Base-by-base conservation (phyloP, 1,139 yeast genomes). In the Protomyces arabidopsidicola region DNA sequence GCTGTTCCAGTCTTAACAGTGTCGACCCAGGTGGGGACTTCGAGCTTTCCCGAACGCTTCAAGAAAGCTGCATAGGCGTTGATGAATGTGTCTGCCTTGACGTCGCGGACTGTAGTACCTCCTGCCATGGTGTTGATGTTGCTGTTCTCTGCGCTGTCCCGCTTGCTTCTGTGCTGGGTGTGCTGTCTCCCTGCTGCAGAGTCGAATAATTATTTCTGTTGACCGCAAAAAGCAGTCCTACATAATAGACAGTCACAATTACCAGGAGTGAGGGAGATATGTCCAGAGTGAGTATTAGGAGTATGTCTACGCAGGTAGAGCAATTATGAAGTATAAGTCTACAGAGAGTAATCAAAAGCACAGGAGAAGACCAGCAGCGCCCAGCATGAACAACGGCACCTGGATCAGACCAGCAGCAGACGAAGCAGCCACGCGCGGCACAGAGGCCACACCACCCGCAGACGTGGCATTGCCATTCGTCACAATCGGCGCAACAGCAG, bases 21-120 rank as follows among this genome's bases (percentile, higher is more conserved):
- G 85, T 93, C 99, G 80, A 93, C 98, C 89, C 91, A 93, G 81
- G 97, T 97, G 84, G 99, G 99, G 76, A 93, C 95, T 81, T 93
- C 98, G 79, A 93, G 88, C 84, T 53, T 53, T 57, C 55, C 55
- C 85, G 95, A 98, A 83, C 98, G 93, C 86, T 93, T 98, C 83
- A 93, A 88, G 90, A 93, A 93, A 79, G 89, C 89, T 77, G 99
- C 98, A 86, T 93, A 93, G 82, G 98, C 97, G 85, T 90, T 90
- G 82, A 93, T 93, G 86, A 93, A 93, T 50, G 45, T 50, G 34
- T 58, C 62, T 14, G 62, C 55, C 34, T 55, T 51, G 36, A 58
- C 56, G 45, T 58, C 62, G 42, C 62, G 42, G 22, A 58, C 56
- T 16, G 62, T 52, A 9, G 53, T 42, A 42, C 48, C 62, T 52